Base-by-base conservation (phyloP, 306 rosid genomes). In the Cicer cuneatum region DNA sequence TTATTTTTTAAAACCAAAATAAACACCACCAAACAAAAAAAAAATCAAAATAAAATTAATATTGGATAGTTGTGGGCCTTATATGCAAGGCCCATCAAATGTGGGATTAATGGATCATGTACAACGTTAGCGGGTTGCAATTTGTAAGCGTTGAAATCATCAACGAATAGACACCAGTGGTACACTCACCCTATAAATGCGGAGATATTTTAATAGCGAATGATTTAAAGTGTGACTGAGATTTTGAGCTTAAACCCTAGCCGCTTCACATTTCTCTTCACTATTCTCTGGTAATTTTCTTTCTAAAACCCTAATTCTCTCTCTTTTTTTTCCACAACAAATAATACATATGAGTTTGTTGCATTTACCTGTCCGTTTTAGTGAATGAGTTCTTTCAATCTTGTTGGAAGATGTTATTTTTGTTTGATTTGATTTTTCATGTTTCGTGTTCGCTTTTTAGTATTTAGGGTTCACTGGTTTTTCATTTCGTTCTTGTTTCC, bases 171-270 rank as follows among this genome's bases (percentile, higher is more conserved):
- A 10, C 0, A 10, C 13, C 73, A 1, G n/a, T n/a, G n/a, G n/a
- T n/a, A n/a, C 48, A 10, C 18, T 18, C 39, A 1, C 41, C 2
- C 56, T 78, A 81, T 79, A 82, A 82, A 58, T 7, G 0, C 7
- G 8, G 41, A 43, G 62, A 73, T 78, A 81, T 62, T 73, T 24
- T 33, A 7, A 0, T 1, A 0, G 8, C 1, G 8, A 0, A 6
- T 6, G 41, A 1, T 2, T 11, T 11, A 18, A 11, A 1, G 37
- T 33, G 45, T 10, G 33, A 29, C 13, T 56, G 4, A 45, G 37
- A 21, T 45, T 45, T 29, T 40, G 40, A 24, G 63, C 83, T 81
- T 88, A 86, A 88, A 86, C 93, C 96, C 96, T 90, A 88, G 89
- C 90, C 87, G 85, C 86, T 83, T 37, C 38, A 5, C 33, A 29